Conservation (phyloP, 148 eudicot genomes). For the Cornus suecica region DNA sequence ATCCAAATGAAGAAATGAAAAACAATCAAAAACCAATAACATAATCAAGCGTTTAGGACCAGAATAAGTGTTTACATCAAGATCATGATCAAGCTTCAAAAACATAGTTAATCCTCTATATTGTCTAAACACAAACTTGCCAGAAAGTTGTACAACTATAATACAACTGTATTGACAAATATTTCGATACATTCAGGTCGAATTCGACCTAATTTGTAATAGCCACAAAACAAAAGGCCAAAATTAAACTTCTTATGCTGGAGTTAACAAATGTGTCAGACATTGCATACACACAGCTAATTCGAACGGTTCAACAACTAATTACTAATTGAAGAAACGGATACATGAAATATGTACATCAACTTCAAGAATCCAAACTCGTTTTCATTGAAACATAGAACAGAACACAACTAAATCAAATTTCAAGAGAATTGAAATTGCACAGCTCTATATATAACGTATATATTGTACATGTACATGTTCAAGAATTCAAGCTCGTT, state of each 20-base stretch:
- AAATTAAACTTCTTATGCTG: too few species aligned
- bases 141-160: not conserved
- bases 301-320: not conserved
- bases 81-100: not conserved
- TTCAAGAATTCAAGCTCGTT: not conserved
- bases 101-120: not conserved
- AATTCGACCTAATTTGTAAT: too few species aligned
- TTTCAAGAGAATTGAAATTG: not conserved
- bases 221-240: too few species aligned
- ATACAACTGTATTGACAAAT: too few species aligned
- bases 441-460: too few species aligned
- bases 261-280: too few species aligned
- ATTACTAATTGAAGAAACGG: not conserved
- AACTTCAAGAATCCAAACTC: not conserved
- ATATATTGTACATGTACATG: not conserved
- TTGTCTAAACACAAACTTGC: not conserved
- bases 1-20: not conserved
- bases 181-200: too few species aligned
- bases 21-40: not conserved
- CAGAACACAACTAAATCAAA: not conserved
- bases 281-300: too few species aligned
- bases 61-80: not conserved
- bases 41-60: not conserved
- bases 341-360: not conserved
- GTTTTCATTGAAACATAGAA: not conserved